Base-by-base conservation (phyloP, 495 filamentous ascomycete species). In the Aspergillus ostianus region DNA sequence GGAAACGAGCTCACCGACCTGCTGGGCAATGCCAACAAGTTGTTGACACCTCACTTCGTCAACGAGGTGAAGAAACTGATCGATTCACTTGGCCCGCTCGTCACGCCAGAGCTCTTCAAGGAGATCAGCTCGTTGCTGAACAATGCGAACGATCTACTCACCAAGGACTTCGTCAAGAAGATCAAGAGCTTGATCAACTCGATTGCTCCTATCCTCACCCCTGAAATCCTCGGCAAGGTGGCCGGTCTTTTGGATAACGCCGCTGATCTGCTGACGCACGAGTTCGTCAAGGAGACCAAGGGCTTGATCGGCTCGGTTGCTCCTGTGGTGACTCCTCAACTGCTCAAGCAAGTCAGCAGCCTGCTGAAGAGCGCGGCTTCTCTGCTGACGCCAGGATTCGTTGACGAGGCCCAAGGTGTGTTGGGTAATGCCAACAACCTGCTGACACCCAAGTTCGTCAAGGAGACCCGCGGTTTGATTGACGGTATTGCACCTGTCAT, bases 291-390 rank as follows among this genome's bases (percentile, higher is more conserved):
- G 57, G 76, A 80, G 59, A 61, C 78, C 41, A 71, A 77, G 59
- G 64, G 67, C 56, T 64, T 82, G 54, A 65, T 82, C 27, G 55
- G 53, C 30, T 65, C 71, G 8, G 61, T 76, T n/a, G 63, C 67
- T 27, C 70, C 71, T 18, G 59, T 78, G 13, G 29, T 81, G 3
- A 77, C 71, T 5, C 57, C 70, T 1, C 63, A 70, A 15, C 71
- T 77, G 12, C 65, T 80, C 46, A 66, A 68, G 30, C 70, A 76
- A n/a, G 68, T 80, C 4, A 60, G 72, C 30, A 64, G 71, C 23
- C 68, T 82, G 15, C 59, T 82, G 50, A 64, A 61, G 19, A 80
- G 79, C 57, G 77, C 77, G 12, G 74, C 74, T 53, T 64, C 64
- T 26, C 67, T 82, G 17, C 57, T 82, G 20, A 79, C 76, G 1